Evolutionary conservation across 805 yeast genomes (phyloP).

Genomic region (Candida methanosorbosa): DNA sequence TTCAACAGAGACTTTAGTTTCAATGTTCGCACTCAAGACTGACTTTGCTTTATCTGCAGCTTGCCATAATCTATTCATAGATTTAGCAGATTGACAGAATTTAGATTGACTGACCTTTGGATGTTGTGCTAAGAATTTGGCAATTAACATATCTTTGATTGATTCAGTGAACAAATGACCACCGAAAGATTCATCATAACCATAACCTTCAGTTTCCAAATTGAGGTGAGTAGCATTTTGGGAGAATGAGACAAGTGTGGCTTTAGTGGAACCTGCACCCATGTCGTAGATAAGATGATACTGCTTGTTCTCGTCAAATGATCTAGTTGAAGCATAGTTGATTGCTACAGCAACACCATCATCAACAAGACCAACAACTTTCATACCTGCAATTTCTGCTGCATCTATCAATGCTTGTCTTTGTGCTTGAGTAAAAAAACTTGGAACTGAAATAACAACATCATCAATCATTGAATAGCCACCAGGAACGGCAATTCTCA

Average conservation of each 20-base stretch:
- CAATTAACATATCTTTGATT: conserved; percentile 51
- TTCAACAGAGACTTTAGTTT: conserved; percentile 71
- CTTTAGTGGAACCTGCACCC: conserved; percentile 89
- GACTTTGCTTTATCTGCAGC: conserved; percentile 86
- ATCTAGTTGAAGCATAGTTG: conserved; percentile 57
- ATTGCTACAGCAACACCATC: conserved; percentile 92
- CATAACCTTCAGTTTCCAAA: conserved; percentile 64
- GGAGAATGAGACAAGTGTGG: conserved; percentile 66
- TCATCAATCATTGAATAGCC: conserved; percentile 47
- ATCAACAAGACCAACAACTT: conserved; percentile 62
- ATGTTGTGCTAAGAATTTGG: conserved; percentile 45
- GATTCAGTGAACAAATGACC: conserved; percentile 68
- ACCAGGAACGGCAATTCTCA: conserved; percentile 44
- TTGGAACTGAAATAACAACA: conserved; percentile 72
- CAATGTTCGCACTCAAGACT: conserved; percentile 80
- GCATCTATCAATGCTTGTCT: conserved; percentile 68
- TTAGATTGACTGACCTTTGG: conserved; percentile 27
- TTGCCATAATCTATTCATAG: conserved; percentile 62
- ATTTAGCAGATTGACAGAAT: conserved; percentile 40
- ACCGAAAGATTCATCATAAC: conserved; percentile 59
- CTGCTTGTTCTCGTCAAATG: conserved; percentile 36
- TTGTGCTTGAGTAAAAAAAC: conserved; percentile 53
- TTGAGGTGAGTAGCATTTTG: conserved; percentile 31
- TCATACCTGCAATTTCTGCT: conserved; percentile 58
- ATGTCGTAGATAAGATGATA: conserved; percentile 75